Evolutionary conservation across 2,329 filamentous ascomycete species (phyloP).

Genomic region (Ascochyta rabiei): DNA sequence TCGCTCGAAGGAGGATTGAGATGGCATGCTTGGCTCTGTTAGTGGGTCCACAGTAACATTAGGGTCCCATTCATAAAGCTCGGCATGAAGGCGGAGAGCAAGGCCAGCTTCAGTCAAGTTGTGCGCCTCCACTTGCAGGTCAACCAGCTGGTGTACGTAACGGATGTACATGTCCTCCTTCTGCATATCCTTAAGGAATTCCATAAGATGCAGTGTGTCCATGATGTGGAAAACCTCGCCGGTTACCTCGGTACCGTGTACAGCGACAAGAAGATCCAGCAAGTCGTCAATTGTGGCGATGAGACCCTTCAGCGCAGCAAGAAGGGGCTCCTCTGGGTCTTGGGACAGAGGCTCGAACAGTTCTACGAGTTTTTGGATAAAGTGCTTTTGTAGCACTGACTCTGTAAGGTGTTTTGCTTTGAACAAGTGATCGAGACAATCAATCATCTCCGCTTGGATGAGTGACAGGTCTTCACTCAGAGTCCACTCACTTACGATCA

Average conservation of each 20-base stretch:
- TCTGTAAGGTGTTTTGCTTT: conserved; percentile 88
- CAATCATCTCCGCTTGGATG: conserved; percentile 95
- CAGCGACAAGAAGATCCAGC: conserved; percentile 85
- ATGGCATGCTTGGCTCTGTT: conserved; percentile 75
- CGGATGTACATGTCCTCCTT: conserved; percentile 96
- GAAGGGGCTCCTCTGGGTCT: conserved; percentile 73
- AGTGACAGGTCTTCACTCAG: conserved; percentile 89
- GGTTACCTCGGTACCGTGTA: conserved; percentile 75
- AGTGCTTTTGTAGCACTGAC: conserved; percentile 88
- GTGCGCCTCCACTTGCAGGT: conserved; percentile 74
- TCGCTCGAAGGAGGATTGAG: conserved; percentile 87
- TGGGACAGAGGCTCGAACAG: conserved; percentile 75
- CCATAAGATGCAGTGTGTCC: conserved; percentile 89
- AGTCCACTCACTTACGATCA: conserved; percentile 99
- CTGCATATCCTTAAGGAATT: conserved; percentile 94
- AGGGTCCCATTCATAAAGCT: conserved; percentile 91
- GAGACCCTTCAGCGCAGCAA: conserved; percentile 76
- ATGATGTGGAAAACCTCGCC: conserved; percentile 83
- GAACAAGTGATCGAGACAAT: conserved; percentile 87
- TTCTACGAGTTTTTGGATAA: conserved; percentile 82
- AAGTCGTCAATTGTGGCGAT: conserved; percentile 88
- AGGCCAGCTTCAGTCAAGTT: conserved; percentile 89
- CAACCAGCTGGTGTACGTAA: conserved; percentile 90
- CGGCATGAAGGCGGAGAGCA: conserved; percentile 86
- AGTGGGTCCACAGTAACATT: conserved; percentile 69